Evolutionary conservation across 352 stramenopile species (phyloP).

Genomic region (Pythium periplocum): DNA sequence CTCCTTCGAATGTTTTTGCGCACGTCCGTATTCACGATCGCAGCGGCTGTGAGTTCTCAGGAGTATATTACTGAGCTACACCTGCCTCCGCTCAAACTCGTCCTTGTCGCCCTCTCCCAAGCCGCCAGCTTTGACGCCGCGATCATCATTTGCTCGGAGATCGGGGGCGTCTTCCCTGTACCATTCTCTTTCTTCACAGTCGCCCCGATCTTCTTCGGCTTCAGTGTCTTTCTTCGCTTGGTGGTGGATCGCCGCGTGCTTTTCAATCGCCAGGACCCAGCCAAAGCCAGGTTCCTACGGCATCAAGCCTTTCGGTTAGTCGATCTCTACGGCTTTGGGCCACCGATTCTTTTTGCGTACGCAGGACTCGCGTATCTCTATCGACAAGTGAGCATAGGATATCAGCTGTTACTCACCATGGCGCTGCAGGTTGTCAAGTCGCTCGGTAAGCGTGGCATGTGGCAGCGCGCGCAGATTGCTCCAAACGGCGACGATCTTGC

Average conservation of each 20-base stretch:
- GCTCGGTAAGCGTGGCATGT: conserved; percentile 10
- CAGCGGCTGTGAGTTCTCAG: conserved; percentile 8
- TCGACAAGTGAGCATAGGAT: conserved; percentile 10
- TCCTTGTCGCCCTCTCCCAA: conserved; percentile 10
- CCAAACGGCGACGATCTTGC: conserved; percentile 23
- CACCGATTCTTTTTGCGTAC: conserved; percentile 24
- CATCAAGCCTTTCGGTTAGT: conserved; percentile 3
- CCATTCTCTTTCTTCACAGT: conserved; percentile 21
- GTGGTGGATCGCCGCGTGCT: conserved; percentile 1
- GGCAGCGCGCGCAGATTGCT: conserved; percentile 15
- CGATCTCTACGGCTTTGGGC: conserved; percentile 6
- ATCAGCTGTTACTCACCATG: conserved; percentile 27
- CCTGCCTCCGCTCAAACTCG: conserved; percentile 15
- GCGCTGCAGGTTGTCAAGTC: conserved; percentile 27
- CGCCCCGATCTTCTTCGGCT: conserved; percentile 9
- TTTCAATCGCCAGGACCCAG: conserved; percentile 1
- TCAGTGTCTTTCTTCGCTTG: conserved; percentile 13
- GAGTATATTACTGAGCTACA: conserved; percentile 24
- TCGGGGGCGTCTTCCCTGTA: conserved; percentile 22
- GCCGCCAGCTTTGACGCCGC: conserved; percentile 14
- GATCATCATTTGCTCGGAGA: conserved; percentile 11
- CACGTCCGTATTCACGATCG: conserved; percentile 10
- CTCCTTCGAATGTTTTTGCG: conserved; percentile 23
- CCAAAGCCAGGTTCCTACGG: conserved; percentile 1
- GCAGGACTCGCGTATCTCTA: conserved; percentile 24